phyloP scores from a whole-genome alignment of 192 early-diverging fungal genomes.

The Coemansia sp. region DNA sequence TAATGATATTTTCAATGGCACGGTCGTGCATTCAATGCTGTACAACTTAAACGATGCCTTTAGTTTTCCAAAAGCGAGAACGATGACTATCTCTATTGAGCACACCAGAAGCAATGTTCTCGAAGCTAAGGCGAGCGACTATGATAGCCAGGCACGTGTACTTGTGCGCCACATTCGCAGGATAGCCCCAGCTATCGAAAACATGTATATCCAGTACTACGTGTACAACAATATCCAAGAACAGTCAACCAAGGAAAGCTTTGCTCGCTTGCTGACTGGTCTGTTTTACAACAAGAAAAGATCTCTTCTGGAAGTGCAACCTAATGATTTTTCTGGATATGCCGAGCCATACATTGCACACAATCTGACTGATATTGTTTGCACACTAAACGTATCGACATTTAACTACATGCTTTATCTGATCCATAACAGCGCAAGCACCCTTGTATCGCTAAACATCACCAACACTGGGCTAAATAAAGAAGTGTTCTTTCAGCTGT shows the following conservation, averaged over 20 bases:
- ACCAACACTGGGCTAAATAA: slow-evolving; percentile 7
- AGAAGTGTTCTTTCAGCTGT: slow-evolving; percentile 1
- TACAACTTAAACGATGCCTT: slow-evolving; percentile 6
- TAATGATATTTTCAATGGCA: slow-evolving; percentile 21
- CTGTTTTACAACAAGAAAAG: slow-evolving; percentile 11
- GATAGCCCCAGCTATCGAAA: slow-evolving; percentile 1
- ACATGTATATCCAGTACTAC: background rate
- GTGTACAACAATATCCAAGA: slow-evolving; percentile 5
- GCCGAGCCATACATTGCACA: slow-evolving; percentile 17
- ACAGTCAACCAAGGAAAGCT: slow-evolving; percentile 4
- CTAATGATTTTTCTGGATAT: slow-evolving; percentile 13
- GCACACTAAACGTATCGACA: slow-evolving; percentile 11
- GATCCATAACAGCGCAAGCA: slow-evolving; percentile 16
- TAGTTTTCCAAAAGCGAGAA: background rate
- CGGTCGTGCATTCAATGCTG: slow-evolving; percentile 9
- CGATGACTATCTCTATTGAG: slow-evolving; percentile 2
- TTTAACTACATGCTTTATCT: slow-evolving; percentile 8
- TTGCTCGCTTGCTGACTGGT: slow-evolving; percentile 1
- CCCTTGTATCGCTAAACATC: background rate
- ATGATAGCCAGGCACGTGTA: slow-evolving; percentile 12
- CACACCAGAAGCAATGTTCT: background rate
- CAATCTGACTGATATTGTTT: slow-evolving; percentile 11
- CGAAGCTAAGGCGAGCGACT: slow-evolving; percentile 10
- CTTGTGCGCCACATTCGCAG: slow-evolving; percentile 9
- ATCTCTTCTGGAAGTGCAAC: background rate